Evolutionary conservation across 2,329 filamentous ascomycete genomes (phyloP).

Genomic region (Penicillium sclerotiorum): DNA sequence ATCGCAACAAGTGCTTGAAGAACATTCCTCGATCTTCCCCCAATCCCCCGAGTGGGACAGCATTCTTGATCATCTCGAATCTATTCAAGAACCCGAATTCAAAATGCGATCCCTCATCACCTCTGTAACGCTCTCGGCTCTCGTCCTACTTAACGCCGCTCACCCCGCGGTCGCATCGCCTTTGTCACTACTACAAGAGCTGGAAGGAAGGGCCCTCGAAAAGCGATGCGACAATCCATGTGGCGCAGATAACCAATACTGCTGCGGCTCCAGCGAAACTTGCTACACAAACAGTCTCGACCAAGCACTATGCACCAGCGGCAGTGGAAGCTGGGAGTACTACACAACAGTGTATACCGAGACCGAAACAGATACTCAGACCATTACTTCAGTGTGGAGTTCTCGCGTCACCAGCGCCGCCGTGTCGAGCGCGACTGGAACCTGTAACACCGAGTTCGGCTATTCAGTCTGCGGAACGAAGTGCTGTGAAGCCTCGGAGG

Average conservation of each 20-base stretch:
- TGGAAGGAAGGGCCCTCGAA: slow-evolving; percentile 23
- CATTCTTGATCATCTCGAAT: background rate
- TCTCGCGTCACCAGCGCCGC: slow-evolving; percentile 33
- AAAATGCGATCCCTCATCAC: slow-evolving; percentile 34
- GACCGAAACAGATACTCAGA: slow-evolving; percentile 56
- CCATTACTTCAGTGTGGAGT: slow-evolving; percentile 59
- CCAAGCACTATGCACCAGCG: slow-evolving; percentile 50
- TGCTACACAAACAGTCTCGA: slow-evolving; percentile 55
- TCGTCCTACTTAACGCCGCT: slow-evolving; percentile 26
- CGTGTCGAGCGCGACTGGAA: slow-evolving; percentile 26
- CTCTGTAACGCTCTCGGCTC: slow-evolving; percentile 29
- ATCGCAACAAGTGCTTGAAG: background rate
- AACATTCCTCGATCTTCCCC: slow-evolving; percentile 9
- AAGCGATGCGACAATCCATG: slow-evolving; percentile 53
- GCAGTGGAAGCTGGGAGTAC: slow-evolving; percentile 53
- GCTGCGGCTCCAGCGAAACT: slow-evolving; percentile 49
- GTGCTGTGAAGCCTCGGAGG: slow-evolving; percentile 49
- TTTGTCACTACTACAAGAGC: slow-evolving; percentile 8
- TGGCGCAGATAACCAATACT: slow-evolving; percentile 55
- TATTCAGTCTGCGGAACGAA: slow-evolving; percentile 47
- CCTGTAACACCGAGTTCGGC: slow-evolving; percentile 52
- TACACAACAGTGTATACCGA: slow-evolving; percentile 59
- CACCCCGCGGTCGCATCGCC: slow-evolving; percentile 26
- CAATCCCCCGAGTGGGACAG: background rate
- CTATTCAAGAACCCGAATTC: slow-evolving; percentile 12